Evolutionary conservation across 352 stramenopile genomes (phyloP).

Genomic region (Pythium rhizo-oryzae): DNA sequence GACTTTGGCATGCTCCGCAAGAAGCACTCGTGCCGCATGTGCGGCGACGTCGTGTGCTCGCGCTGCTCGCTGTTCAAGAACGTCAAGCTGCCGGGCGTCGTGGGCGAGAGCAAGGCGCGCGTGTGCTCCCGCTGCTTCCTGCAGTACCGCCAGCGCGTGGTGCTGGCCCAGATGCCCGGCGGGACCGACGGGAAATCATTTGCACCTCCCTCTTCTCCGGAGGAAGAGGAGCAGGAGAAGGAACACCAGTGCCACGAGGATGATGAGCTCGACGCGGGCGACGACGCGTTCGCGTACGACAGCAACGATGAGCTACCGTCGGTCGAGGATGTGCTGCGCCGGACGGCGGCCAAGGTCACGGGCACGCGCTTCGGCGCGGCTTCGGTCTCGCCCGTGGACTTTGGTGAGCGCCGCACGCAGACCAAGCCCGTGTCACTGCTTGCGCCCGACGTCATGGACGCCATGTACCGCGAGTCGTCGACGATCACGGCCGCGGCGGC

Average conservation of each 20-base stretch:
- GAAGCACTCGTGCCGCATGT: slow-evolving; percentile 83
- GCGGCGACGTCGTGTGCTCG: slow-evolving; percentile 76
- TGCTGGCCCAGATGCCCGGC: slow-evolving; percentile 17
- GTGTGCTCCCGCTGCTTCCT: slow-evolving; percentile 79
- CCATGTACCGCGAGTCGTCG: slow-evolving; percentile 18
- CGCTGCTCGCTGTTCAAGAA: slow-evolving; percentile 73
- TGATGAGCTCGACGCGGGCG: not conserved
- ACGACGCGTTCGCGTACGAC: slow-evolving; percentile 5
- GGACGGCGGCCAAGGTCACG: slow-evolving; percentile 17
- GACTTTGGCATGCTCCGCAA: slow-evolving; percentile 76
- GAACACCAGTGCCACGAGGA: not conserved
- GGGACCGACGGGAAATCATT: not conserved
- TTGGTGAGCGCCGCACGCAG: not conserved
- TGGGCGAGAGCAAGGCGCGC: slow-evolving; percentile 56
- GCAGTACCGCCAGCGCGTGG: slow-evolving; percentile 48
- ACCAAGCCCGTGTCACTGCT: slow-evolving; percentile 23
- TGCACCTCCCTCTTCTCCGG: not conserved
- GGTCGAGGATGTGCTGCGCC: slow-evolving; percentile 21
- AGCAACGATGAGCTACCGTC: slow-evolving; percentile 19
- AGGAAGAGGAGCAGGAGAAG: not conserved
- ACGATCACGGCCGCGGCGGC: not conserved
- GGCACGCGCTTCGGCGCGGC: not conserved
- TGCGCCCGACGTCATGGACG: slow-evolving; percentile 11
- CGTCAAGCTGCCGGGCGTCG: slow-evolving; percentile 59
- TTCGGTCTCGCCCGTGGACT: slow-evolving; percentile 8